A percentile compares a stretch with the other conserved stretches of the same genome.
Evolutionary conservation across 2,329 filamentous ascomycete genomes (phyloP).

Genomic region (Aureobasidium melanogenum): DNA sequence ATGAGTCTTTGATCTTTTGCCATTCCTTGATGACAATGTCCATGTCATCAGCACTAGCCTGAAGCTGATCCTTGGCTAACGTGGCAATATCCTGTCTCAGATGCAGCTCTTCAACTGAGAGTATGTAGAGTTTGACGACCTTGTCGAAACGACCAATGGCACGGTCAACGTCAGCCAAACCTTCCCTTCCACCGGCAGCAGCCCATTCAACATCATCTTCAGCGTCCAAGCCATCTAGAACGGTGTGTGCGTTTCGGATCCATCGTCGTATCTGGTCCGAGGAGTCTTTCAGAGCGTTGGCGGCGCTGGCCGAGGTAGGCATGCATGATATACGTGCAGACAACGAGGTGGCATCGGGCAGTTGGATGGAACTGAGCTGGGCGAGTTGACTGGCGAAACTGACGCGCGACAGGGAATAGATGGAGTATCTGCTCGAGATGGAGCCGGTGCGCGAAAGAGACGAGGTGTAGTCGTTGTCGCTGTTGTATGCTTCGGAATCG

Average conservation of each 20-base stretch:
- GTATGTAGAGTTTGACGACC: conserved; percentile 84
- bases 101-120: conserved; percentile 88
- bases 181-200: conserved; percentile 76
- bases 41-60: conserved; percentile 75
- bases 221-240: conserved; percentile 79
- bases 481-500: conserved; percentile 39
- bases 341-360: conserved; percentile 77
- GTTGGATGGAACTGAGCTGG: conserved; percentile 79
- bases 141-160: conserved; percentile 79
- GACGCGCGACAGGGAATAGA: conserved; percentile 84
- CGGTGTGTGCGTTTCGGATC: conserved; percentile 87
- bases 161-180: conserved; percentile 57
- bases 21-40: conserved; percentile 78
- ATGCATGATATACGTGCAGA: conserved; percentile 78
- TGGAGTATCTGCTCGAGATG: conserved; percentile 65
- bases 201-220: conserved; percentile 98
- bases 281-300: conserved; percentile 73
- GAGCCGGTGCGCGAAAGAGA: conserved; percentile 50
- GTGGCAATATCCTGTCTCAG: conserved; percentile 63
- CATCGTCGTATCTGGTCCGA: conserved; percentile 89
- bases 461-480: conserved; percentile 2
- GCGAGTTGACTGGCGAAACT: conserved; percentile 91
- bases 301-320: conserved; percentile 73
- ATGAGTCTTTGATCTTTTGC: conserved; percentile 67
- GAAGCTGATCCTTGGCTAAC: conserved; percentile 63